Base-by-base conservation (phyloP, 495 filamentous ascomycete genomes). In the Rhypophila decipiens region DNA sequence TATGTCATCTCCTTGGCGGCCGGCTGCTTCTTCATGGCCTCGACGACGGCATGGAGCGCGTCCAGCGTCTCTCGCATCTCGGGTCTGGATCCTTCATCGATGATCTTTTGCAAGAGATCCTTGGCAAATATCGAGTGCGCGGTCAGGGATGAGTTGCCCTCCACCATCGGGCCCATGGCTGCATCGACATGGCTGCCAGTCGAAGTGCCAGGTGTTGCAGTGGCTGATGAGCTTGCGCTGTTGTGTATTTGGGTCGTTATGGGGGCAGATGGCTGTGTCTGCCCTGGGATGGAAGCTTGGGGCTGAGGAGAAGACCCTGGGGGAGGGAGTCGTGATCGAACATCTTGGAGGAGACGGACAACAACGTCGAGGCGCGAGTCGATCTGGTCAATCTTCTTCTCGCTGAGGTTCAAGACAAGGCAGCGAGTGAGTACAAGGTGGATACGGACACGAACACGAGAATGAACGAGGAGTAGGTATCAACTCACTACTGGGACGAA, bases 341-440 rank as follows among this genome's bases (percentile, higher is more conserved):
- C 33, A 39, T 61, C 63, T 24, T 61, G 61, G 1, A 84, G 66
- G 19, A 75, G 60, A 11, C 63, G 47, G 43, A 70, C 75, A 27
- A 84, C 81, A n/a, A 69, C 67, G 2, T 70, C 73, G 3, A 85
- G 69, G 3, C 79, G 77, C 36, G 78, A 72, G 56, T 81, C 80
- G 43, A 85, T 83, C 21, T 69, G 62, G 49, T 84, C 82, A 38
- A 85, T 82, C 60, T 85, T 85, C 55, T 68, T 72, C 54, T 85
- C 82, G 59, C 80, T 85, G 43, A n/a, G 27, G 27, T 31, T 31
- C 13, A 13, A 13, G 27, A 31, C 27, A 31, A 31, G 7, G 7
- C 80, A 84, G 43, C n/a, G 27, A 13, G 7, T 31, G 7, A 13
- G 27, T 7, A 31, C 27, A 31, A 31, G 7, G 7, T 7, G 27